These are phyloP conservation scores for Colletotrichum brevisporum DNA, from an alignment of 2,329 filamentous ascomycete genomes.

Conservation along the genomic window DNA sequence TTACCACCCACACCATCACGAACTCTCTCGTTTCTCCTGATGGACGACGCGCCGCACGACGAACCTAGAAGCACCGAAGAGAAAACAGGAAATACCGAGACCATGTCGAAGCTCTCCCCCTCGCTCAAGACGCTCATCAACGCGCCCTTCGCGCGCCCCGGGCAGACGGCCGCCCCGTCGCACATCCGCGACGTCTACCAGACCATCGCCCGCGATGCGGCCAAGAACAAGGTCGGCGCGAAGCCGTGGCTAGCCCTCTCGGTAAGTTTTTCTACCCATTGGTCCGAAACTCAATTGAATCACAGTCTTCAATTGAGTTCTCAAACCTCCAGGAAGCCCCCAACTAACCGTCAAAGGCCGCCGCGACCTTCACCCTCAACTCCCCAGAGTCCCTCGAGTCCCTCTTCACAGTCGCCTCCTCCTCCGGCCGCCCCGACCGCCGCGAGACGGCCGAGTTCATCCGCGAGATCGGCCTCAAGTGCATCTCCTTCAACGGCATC, in stretches of 20 bases:
- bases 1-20: constrained; percentile 7
- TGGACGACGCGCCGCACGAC: constrained; percentile 29
- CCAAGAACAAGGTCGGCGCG: constrained; percentile 71
- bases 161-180: constrained; percentile 74
- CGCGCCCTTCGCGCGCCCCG: constrained; percentile 75
- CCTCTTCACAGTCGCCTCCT: constrained; percentile 69
- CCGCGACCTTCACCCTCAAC: constrained; percentile 89
- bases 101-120: constrained; percentile 81
- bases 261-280: constrained; percentile 55
- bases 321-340: background rate
- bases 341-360: constrained; percentile 66
- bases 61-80: background rate
- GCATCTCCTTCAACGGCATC: constrained; percentile 86
- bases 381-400: constrained; percentile 80
- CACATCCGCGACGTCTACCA: constrained; percentile 76
- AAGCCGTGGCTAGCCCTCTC: constrained; percentile 78
- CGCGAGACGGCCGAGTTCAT: constrained; percentile 75
- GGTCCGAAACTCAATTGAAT: background rate
- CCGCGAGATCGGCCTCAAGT: constrained; percentile 82
- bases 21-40: constrained; percentile 1
- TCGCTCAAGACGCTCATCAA: constrained; percentile 82
- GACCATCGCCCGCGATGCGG: constrained; percentile 74
- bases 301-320: background rate
- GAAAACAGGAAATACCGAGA: constrained; percentile 36
- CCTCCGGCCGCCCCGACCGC: constrained; percentile 40